Base-by-base conservation (phyloP, 768 basidiomycete genomes). In the Tylopilus sp. region DNA sequence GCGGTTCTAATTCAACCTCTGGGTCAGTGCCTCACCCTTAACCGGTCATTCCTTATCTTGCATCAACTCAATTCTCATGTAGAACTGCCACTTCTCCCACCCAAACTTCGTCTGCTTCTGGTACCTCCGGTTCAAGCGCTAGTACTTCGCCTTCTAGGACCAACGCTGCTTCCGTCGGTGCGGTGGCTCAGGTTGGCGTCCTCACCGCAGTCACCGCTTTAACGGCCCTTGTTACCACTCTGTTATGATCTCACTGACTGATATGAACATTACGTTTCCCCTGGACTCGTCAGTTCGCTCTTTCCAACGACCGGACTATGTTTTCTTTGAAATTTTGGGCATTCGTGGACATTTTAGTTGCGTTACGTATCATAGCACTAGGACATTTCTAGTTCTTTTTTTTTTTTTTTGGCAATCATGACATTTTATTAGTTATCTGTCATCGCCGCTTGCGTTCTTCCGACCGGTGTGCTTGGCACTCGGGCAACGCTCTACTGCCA, bases 121-220 rank as follows among this genome's bases (percentile, higher is more conserved):
- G 47, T 31, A 51, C 64, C 47, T 59, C 69, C 26, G 56, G 66
- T 44, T 68, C 71, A 5, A 44, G 54, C 6, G 58, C 69, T 4
- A 63, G 61, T 22, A 62, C 65, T 22, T 52, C 63, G 7, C 63
- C 70, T 11, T 65, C 69, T 37, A 58, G 58, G 22, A 55, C 55
- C n/a, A 69, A 64, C 52, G 72, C 60, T 56, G 75, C 74, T 17
- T 43, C 65, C 19, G 45, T 63, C 29, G 58, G 62, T 28, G 63
- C 68, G 52, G 58, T 66, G 45, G 40, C 66, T 28, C 64, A 68
- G 48, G 54, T 65, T n/a, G 66, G 71, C 44, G 48, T 76, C 44
- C 54, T 77, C 40, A 62, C 67, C n/a, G 64, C 61, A 10, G 55
- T 73, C 38, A 74, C 71, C 44, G 65, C 71, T 34, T 45, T 77